Evolutionary conservation across 2,329 filamentous ascomycete genomes (phyloP).

Genomic region (Claviceps spartinae): DNA sequence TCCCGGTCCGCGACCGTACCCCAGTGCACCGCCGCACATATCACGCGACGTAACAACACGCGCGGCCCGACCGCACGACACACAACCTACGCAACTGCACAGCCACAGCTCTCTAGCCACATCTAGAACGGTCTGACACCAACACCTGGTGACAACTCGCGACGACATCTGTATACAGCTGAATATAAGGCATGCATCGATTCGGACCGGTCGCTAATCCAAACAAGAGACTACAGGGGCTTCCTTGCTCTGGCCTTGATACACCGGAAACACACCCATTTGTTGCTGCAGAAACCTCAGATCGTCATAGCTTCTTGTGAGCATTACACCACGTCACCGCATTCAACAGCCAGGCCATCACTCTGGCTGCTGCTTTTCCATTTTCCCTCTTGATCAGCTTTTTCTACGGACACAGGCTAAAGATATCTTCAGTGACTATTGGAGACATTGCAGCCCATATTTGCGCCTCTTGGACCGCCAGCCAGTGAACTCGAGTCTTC

Average conservation of each 20-base stretch:
- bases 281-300: background rate
- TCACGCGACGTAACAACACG: background rate
- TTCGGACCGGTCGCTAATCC: background rate
- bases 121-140: background rate
- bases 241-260: background rate
- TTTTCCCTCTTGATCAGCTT: background rate
- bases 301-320: background rate
- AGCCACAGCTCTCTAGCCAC: slow-evolving; percentile 5
- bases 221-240: background rate
- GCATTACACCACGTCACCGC: background rate
- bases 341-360: background rate
- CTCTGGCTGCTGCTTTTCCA: background rate
- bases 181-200: background rate
- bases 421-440: background rate
- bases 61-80: background rate
- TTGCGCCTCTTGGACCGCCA: background rate
- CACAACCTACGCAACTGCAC: background rate
- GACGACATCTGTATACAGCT: slow-evolving; percentile 1
- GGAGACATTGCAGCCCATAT: background rate
- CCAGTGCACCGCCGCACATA: background rate
- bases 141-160: background rate
- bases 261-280: background rate
- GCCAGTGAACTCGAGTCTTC: background rate
- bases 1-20: slow-evolving; percentile 14
- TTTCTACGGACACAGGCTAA: background rate